phyloP scores from a whole-genome alignment of 208 protist genomes.

The Trypanosomatidae sp. region DNA sequence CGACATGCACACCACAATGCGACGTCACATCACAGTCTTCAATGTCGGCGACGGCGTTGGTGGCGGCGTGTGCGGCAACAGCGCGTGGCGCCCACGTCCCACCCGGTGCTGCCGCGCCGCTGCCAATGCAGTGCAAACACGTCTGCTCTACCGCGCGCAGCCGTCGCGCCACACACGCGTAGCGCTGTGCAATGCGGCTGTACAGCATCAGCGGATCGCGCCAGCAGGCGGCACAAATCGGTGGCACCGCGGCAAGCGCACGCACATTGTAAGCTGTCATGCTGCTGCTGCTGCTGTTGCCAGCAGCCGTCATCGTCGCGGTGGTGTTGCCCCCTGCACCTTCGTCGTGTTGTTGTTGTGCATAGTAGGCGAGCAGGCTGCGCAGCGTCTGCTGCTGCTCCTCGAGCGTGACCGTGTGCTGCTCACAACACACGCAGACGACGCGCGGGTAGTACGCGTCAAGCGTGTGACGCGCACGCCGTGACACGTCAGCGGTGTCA shows the following conservation, averaged over 20 bases:
- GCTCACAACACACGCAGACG: conserved; percentile 22
- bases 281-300: too few relatives aligned
- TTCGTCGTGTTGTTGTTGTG: too few relatives aligned
- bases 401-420: conserved; percentile 9
- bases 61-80: neutral
- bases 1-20: neutral
- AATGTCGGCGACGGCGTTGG: too few relatives aligned
- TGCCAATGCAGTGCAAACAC: conserved; percentile 23
- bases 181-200: conserved; percentile 9
- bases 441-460: conserved; percentile 26
- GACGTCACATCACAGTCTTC: neutral
- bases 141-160: conserved; percentile 7
- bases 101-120: conserved; percentile 5
- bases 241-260: conserved; percentile 7
- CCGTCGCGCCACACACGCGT: conserved; percentile 4
- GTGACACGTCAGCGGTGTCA: too few relatives aligned
- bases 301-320: too few relatives aligned
- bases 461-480: conserved; percentile 9
- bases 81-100: neutral
- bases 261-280: too few relatives aligned
- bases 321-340: too few relatives aligned
- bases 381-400: too few relatives aligned
- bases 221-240: conserved; percentile 30
- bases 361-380: too few relatives aligned
- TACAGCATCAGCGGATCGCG: conserved; percentile 10